Conservation (phyloP, 179 eudicot species). For the Amaranthus tricolor region DNA sequence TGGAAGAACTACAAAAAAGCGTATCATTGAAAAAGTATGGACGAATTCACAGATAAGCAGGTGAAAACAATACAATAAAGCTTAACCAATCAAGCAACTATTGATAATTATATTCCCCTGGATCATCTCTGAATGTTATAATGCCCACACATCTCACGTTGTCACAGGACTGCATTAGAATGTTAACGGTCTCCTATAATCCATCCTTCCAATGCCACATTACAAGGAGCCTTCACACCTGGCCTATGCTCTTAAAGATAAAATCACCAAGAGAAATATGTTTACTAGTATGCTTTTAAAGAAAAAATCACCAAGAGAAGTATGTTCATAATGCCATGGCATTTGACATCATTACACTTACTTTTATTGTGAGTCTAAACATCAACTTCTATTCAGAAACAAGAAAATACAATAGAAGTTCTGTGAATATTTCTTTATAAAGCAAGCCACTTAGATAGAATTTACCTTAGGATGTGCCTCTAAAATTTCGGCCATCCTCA, state of each 20-base stretch:
- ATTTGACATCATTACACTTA: too few species aligned
- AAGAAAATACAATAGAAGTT: neutral
- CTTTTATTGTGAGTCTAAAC: neutral
- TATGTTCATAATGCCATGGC: too few species aligned
- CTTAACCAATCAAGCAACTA: neutral
- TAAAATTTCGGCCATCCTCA: conserved; percentile 94
- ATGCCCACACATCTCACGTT: neutral
- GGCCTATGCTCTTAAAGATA: neutral
- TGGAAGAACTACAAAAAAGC: neutral
- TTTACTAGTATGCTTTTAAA: too few species aligned
- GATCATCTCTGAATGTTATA: neutral
- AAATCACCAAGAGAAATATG: neutral
- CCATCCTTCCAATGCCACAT: neutral
- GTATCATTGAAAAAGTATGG: neutral
- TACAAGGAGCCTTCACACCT: neutral
- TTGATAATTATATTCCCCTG: neutral
- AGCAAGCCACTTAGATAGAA: neutral
- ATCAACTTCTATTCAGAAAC: neutral
- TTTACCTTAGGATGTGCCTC: conserved; percentile 99
- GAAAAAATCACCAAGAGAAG: neutral
- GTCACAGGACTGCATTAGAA: neutral
- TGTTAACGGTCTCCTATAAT: neutral
- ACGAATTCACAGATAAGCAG: neutral
- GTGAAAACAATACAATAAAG: neutral
- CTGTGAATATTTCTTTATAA: neutral